Evolutionary conservation across 2,329 filamentous ascomycete species (phyloP).

Genomic region (Ilyonectria destructans): DNA sequence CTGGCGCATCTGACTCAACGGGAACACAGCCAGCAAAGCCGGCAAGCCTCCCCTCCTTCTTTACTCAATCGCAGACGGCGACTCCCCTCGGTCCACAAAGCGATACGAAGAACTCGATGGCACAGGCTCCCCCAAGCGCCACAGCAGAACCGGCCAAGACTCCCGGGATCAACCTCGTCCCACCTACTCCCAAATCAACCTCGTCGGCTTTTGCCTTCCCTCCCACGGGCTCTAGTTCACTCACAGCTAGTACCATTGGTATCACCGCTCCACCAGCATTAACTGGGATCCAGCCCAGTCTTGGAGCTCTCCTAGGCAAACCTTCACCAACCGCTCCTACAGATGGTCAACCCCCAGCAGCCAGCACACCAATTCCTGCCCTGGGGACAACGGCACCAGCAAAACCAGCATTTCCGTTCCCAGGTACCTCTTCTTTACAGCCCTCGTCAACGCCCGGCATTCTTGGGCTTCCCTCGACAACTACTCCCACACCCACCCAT

Average conservation of each 20-base stretch:
- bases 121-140: conserved; percentile 4
- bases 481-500: conserved; percentile 14
- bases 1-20: conserved; percentile 15
- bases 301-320: conserved; percentile 1
- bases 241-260: conserved; percentile 5
- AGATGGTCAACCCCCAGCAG: neutral
- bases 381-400: conserved; percentile 12
- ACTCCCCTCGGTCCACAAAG: conserved; percentile 21
- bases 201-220: conserved; percentile 31
- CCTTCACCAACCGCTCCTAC: neutral
- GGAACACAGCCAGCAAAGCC: conserved; percentile 11
- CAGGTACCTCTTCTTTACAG: conserved; percentile 20
- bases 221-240: conserved; percentile 25
- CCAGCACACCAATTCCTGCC: neutral
- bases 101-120: neutral
- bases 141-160: conserved; percentile 25
- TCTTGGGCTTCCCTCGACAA: conserved; percentile 21
- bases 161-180: conserved; percentile 33
- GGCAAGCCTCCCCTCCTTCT: conserved; percentile 25
- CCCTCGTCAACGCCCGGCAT: conserved; percentile 9
- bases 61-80: conserved; percentile 21
- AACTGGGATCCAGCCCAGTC: conserved; percentile 5
- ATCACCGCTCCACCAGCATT: conserved; percentile 11
- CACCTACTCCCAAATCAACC: conserved; percentile 38
- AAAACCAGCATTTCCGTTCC: conserved; percentile 33